phyloP scores from a whole-genome alignment of 352 stramenopile species.

The Elongisporangium anandrum region DNA sequence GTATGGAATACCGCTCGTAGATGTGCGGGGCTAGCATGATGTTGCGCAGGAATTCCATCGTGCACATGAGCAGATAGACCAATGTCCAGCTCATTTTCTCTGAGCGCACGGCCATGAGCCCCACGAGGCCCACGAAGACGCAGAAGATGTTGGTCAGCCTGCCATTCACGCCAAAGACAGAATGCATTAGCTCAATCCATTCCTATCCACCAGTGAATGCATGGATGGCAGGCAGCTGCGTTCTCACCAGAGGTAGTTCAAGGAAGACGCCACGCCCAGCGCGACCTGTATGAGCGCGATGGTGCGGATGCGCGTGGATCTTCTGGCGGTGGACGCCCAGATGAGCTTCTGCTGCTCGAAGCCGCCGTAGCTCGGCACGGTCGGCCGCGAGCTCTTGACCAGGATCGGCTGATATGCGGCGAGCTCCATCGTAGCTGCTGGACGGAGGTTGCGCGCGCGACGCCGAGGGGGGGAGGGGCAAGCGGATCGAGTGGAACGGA shows the following conservation, averaged over 20 bases:
- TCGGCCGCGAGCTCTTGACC: constrained; percentile 11
- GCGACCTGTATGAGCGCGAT: constrained; percentile 59
- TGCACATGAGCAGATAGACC: constrained; percentile 69
- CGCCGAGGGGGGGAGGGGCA: not conserved
- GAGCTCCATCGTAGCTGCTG: not conserved
- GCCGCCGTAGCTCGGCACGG: constrained; percentile 49
- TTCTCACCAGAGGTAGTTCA: constrained; percentile 68
- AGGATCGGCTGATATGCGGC: constrained; percentile 4
- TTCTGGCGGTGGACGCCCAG: constrained; percentile 55
- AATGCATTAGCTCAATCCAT: not conserved
- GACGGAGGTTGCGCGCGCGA: not conserved
- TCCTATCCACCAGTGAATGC: not conserved
- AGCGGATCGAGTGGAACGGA: not conserved
- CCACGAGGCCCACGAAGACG: constrained; percentile 57
- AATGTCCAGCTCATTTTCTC: constrained; percentile 79
- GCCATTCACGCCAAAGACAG: not conserved
- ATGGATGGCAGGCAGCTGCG: not conserved
- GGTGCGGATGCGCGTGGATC: constrained; percentile 62
- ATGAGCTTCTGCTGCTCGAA: constrained; percentile 79
- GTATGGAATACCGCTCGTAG: constrained; percentile 54
- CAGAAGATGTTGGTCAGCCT: constrained; percentile 74
- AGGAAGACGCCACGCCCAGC: constrained; percentile 47
- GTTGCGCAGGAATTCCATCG: constrained; percentile 68
- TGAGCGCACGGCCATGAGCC: constrained; percentile 61
- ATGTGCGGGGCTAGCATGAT: constrained; percentile 59